Conservation (phyloP, 768 basidiomycete species). For the Mrakia frigida region DNA sequence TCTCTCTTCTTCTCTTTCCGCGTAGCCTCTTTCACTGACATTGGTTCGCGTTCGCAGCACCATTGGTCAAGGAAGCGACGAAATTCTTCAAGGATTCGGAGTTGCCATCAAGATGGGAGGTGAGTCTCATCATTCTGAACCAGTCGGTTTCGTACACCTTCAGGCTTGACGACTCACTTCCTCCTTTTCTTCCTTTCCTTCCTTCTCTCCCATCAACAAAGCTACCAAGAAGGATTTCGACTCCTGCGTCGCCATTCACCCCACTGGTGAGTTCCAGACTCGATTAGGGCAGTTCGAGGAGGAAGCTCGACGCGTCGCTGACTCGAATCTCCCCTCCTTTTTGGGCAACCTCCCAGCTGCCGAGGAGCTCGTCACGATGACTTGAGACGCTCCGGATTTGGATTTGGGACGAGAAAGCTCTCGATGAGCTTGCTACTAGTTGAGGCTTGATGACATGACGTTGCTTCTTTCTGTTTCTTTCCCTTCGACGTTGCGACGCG, state of each 20-base stretch:
- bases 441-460: too few relatives aligned
- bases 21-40: neutral
- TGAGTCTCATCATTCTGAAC: neutral
- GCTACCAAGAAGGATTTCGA: constrained; percentile 18
- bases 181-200: neutral
- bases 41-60: neutral
- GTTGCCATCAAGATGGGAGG: constrained; percentile 24
- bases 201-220: neutral
- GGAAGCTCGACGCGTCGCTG: neutral
- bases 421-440: too few relatives aligned
- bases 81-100: constrained; percentile 22
- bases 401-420: too few relatives aligned
- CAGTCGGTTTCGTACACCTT: too few relatives aligned
- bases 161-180: too few relatives aligned
- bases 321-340: neutral
- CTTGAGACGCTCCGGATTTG: neutral
- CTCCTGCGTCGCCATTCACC: constrained; percentile 19
- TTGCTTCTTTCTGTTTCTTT: too few relatives aligned
- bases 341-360: neutral
- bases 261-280: neutral
- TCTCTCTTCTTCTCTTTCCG: neutral
- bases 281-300: neutral
- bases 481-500: too few relatives aligned
- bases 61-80: constrained; percentile 11
- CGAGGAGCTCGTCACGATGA: constrained; percentile 23